These are phyloP conservation scores for Hyaloscypha finlandica DNA, from an alignment of 495 filamentous ascomycete species.

Conservation along the genomic window DNA sequence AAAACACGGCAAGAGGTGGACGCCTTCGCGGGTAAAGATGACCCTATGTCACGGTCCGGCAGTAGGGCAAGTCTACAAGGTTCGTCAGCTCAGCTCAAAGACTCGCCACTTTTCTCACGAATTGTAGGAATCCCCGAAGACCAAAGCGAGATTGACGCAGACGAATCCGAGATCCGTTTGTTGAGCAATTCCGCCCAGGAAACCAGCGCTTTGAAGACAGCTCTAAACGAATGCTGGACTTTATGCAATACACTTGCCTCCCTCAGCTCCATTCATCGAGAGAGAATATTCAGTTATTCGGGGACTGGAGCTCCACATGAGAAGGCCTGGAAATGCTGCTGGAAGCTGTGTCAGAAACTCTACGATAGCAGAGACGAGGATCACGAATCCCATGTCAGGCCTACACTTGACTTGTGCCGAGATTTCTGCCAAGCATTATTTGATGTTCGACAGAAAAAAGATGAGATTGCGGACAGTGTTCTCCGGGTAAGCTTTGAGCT, in stretches of 20 bases:
- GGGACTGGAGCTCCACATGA: conserved; percentile 75
- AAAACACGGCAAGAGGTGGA: conserved; percentile 75
- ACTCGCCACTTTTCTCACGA: conserved; percentile 22
- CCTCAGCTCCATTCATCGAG: conserved; percentile 81
- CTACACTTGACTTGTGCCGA: conserved; percentile 82
- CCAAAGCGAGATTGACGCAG: conserved; percentile 33
- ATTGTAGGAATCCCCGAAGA: conserved; percentile 52
- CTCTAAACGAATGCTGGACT: conserved; percentile 90
- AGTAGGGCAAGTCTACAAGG: conserved; percentile 72
- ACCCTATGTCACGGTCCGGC: conserved; percentile 40
- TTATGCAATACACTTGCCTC: conserved; percentile 87
- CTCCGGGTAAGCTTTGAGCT: conserved; percentile 90
- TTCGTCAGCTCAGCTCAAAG: conserved; percentile 39
- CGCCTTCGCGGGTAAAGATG: conserved; percentile 44
- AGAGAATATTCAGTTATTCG: conserved; percentile 70
- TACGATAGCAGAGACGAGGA: conserved; percentile 79
- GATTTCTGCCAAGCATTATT: conserved; percentile 92
- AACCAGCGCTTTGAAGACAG: conserved; percentile 70
- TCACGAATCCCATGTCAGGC: conserved; percentile 68
- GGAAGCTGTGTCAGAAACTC: conserved; percentile 84
- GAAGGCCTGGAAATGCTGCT: conserved; percentile 88
- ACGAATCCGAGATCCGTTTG: conserved; percentile 44
- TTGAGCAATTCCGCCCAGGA: conserved; percentile 57
- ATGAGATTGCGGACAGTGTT: conserved; percentile 80
- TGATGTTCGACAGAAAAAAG: conserved; percentile 72